These are phyloP conservation scores for Lyophyllum shimeji DNA, from an alignment of 768 basidiomycete genomes.

Conservation along the genomic window DNA sequence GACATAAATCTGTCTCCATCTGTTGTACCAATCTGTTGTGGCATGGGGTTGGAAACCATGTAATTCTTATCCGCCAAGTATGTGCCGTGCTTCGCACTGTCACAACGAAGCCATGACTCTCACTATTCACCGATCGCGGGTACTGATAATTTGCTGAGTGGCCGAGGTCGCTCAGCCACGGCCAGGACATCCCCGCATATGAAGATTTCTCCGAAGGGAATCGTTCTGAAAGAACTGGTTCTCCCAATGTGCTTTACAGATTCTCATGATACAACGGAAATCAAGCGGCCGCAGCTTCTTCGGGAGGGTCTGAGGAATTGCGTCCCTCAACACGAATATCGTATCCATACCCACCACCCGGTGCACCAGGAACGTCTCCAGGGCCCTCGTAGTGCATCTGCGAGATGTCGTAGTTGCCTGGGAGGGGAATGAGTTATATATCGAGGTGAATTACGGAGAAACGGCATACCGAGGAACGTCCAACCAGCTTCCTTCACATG, in stretches of 20 bases:
- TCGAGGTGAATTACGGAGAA: background rate
- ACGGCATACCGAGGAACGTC: slow-evolving; percentile 84
- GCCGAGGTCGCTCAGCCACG: too few relatives aligned
- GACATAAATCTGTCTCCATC: too few relatives aligned
- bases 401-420: slow-evolving; percentile 91
- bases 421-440: slow-evolving; percentile 8
- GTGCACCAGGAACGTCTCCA: slow-evolving; percentile 61
- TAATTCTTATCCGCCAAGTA: too few relatives aligned
- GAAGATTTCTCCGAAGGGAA: background rate
- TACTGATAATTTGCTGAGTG: too few relatives aligned
- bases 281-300: slow-evolving; percentile 22
- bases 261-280: background rate
- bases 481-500: slow-evolving; percentile 95
- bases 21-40: too few relatives aligned
- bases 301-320: slow-evolving; percentile 51
- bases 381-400: slow-evolving; percentile 91
- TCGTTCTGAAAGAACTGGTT: background rate
- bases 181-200: too few relatives aligned
- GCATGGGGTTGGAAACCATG: too few relatives aligned
- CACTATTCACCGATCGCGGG: too few relatives aligned
- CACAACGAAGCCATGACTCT: too few relatives aligned
- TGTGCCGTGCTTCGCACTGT: too few relatives aligned
- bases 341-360: slow-evolving; percentile 78
- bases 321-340: slow-evolving; percentile 64
- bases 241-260: slow-evolving; percentile 14